These are phyloP conservation scores for Osmanthus fragrans DNA, from an alignment of 257 asterid species.

Conservation along the genomic window DNA sequence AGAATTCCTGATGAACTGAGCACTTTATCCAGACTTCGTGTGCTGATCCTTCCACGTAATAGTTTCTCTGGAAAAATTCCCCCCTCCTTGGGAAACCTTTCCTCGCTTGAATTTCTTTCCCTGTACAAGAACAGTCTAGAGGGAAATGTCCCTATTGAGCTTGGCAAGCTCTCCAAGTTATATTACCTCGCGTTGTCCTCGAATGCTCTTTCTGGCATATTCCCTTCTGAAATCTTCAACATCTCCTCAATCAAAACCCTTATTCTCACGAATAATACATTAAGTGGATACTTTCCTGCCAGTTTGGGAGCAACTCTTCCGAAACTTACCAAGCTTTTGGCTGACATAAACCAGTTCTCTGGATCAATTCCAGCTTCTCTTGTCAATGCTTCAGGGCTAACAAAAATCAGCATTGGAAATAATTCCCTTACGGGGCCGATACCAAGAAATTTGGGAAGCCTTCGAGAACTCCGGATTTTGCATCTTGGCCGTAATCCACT, in stretches of 20 bases:
- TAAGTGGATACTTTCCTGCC: constrained; percentile 24
- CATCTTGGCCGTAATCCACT: constrained; percentile 4
- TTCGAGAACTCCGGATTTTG: background rate
- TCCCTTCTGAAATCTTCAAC: constrained; percentile 25
- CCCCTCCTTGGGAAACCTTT: constrained; percentile 32
- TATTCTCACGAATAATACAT: no score
- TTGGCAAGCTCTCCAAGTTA: constrained; percentile 15
- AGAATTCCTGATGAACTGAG: constrained; percentile 7
- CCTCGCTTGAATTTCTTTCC: constrained; percentile 11
- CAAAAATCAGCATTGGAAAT: background rate
- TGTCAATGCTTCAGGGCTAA: constrained; percentile 19
- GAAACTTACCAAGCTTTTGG: background rate
- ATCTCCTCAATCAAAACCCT: constrained; percentile 14
- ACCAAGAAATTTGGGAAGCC: background rate
- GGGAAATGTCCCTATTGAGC: constrained; percentile 17
- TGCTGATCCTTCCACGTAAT: constrained; percentile 8
- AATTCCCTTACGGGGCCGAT: background rate
- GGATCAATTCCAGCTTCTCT: constrained; percentile 27
- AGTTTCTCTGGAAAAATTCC: constrained; percentile 26
- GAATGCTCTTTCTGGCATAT: background rate
- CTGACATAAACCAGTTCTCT: constrained; percentile 20
- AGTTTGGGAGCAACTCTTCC: constrained; percentile 24
- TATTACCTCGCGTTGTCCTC: background rate
- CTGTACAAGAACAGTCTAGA: constrained; percentile 19
- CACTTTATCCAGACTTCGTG: background rate